These are phyloP conservation scores for Colletotrichum melonis DNA, from an alignment of 2,329 filamentous ascomycete species.

Conservation along the genomic window DNA sequence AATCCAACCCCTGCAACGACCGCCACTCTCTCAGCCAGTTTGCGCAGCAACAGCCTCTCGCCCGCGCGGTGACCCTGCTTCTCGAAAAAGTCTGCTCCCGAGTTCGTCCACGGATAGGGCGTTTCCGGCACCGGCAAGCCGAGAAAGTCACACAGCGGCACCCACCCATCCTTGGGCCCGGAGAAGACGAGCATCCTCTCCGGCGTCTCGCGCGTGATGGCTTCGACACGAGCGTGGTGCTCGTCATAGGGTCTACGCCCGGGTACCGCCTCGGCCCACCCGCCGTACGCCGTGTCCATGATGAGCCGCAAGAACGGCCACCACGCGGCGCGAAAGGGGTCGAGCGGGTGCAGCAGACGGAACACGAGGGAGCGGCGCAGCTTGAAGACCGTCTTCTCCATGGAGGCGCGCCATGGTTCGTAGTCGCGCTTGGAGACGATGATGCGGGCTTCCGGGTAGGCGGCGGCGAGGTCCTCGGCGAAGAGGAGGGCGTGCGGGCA, in stretches of 20 bases:
- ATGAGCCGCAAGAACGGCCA: background rate
- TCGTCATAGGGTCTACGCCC: background rate
- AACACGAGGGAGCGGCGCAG: background rate
- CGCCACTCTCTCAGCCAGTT: background rate
- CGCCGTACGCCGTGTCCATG: conserved; percentile 4
- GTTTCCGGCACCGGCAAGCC: background rate
- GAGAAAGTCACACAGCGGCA: background rate
- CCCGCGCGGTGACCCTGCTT: background rate
- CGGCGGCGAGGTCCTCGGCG: conserved; percentile 5
- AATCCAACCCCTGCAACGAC: background rate
- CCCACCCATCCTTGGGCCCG: background rate
- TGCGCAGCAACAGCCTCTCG: background rate
- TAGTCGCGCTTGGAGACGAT: conserved; percentile 9
- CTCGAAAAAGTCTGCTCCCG: background rate
- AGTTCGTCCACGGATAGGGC: background rate
- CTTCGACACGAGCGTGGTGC: too few species aligned
- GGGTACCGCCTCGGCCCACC: background rate
- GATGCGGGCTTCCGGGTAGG: background rate
- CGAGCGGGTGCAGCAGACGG: background rate
- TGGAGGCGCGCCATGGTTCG: background rate
- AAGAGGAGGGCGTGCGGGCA: conserved; percentile 6
- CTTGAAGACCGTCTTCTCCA: too few species aligned
- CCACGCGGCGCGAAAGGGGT: conserved; percentile 1
- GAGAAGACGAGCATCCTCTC: background rate
- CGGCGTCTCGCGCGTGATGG: background rate